Base-by-base conservation (phyloP, 2,329 filamentous ascomycete species). In the Lomentospora prolificans region DNA sequence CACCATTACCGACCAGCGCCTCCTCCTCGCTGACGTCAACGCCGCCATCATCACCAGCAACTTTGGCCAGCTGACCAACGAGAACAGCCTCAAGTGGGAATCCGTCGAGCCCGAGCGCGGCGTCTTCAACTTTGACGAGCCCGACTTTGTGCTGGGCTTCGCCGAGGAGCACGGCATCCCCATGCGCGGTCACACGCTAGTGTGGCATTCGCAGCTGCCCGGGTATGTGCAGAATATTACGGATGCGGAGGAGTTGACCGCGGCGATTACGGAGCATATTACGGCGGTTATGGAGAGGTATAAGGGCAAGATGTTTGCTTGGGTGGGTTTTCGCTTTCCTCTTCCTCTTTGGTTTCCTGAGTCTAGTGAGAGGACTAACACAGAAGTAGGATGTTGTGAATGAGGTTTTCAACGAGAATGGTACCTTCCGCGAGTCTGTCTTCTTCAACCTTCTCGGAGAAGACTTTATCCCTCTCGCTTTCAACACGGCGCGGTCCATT, bases 61-160 rank as follows among this genome's bases (percentile, higher is more conserved):
- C 66, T 87, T 86, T 59, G 82, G 83, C 17, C 78, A 82, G 65
- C 72, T 87, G 19, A 86, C 84, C 0, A 76, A 79, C 1, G 85
- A 87, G 72, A 87, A 88, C 73, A 81, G 75, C 64, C 84, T 86
- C 78, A 87, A 87, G 69, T 87, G 84, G 84, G 80, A 85, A 61
- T 70, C 77, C 28, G 73, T 73, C n/a, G 72, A 85, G 66, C 64
- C 64, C 17, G 64, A 65, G 27, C 70, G 72, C 57, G 76, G 75
- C 58, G 64, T 61, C 1, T 87, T 83, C 74, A 81, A 71, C 60
- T 85, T 82, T 61, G 65, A 62, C n/a, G 69, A 69, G 14, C 75
- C 80, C 10, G 84, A 86, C 65, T 74, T 75, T 63, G 73, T 85
- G 5, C 80, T 85, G 58, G 67, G 80, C 66, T 86, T 74, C 67